Base-by-base conservation (phyloP, 495 filamentous ascomycete species). In the Neurospora tetraspora region DNA sequence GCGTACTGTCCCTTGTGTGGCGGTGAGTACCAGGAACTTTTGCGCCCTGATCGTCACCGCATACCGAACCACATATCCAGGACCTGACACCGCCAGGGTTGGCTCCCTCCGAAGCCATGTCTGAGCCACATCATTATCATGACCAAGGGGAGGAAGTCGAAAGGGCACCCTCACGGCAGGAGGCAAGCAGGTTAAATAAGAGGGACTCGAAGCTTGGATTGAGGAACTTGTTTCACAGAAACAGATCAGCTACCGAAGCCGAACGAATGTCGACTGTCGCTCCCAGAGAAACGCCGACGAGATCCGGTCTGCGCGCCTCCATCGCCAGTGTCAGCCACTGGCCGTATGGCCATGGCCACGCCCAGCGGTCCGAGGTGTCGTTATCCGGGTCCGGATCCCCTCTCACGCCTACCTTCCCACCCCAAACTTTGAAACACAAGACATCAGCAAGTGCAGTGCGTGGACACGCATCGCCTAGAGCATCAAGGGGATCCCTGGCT, bases 141-240 rank as follows among this genome's bases (percentile, higher is more conserved):
- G n/a, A 38, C 42, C 74, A 31, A 9, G 20, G 40, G 31, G 77
- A 59, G n/a, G 74, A 78, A 16, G 71, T 69, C 10, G 71, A 73
- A 18, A 74, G 75, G 18, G 73, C 79, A 1, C 79, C 80, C 12
- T 71, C 80, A 47, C 76, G 76, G 37, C 23, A 68, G 31, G 78
- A 80, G 31, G 37, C 42, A 3, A 73, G 76, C 36, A 83, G 80
- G 73, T 68, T 84, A 11, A 74, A 77, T 43, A 76, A 77, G 73
- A 76, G 85, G 69, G 85, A 85, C 59, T 88, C 87, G 12, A 85
- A 80, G 75, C 77, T 86, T 39, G 86, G 85, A 27, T 74, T 88
- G 53, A 79, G 85, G 68, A 83, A 76, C 47, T 83, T 88, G 27
- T 88, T 88, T 73, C 75, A 82, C 61, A 79, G 80, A 69, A 76